These are phyloP conservation scores for Cutaneotrichosporon sp. DNA, from an alignment of 1,284 basidiomycete species.

Conservation along the genomic window DNA sequence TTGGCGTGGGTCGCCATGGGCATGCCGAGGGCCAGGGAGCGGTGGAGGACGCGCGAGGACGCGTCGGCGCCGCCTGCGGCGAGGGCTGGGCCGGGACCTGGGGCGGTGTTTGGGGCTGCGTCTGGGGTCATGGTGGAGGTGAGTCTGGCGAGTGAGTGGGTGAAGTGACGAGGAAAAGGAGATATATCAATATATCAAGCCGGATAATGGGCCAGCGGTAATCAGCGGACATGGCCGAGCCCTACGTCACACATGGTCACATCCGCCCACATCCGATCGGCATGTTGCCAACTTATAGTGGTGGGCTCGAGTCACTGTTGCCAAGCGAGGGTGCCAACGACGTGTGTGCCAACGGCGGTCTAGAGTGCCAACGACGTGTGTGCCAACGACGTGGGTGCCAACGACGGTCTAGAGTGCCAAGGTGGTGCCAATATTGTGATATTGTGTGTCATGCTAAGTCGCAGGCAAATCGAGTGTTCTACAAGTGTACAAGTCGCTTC, in stretches of 20 bases:
- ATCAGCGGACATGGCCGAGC: neutral
- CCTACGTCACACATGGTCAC: no score
- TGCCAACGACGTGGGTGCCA: no score
- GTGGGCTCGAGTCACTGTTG: neutral
- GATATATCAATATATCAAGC: neutral
- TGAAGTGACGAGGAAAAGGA: neutral
- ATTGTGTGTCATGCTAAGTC: no score
- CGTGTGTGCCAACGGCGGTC: no score
- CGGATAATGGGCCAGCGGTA: neutral
- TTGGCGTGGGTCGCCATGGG: conserved; percentile 27
- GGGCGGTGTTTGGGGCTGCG: neutral
- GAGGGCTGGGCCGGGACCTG: neutral
- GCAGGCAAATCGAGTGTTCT: no score
- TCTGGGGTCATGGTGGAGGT: neutral
- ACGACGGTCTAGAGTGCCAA: no score
- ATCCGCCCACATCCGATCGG: neutral
- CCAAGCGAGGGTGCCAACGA: no score
- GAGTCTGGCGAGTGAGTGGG: neutral
- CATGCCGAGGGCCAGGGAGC: conserved; percentile 25
- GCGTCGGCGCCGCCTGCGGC: conserved; percentile 5
- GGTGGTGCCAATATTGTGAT: no score
- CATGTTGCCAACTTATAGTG: neutral
- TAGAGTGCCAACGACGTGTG: no score
- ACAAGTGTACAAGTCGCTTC: neutral
- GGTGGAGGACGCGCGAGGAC: conserved; percentile 28